Base-by-base conservation (phyloP, 495 filamentous ascomycete species). In the Neurospora pannonica region DNA sequence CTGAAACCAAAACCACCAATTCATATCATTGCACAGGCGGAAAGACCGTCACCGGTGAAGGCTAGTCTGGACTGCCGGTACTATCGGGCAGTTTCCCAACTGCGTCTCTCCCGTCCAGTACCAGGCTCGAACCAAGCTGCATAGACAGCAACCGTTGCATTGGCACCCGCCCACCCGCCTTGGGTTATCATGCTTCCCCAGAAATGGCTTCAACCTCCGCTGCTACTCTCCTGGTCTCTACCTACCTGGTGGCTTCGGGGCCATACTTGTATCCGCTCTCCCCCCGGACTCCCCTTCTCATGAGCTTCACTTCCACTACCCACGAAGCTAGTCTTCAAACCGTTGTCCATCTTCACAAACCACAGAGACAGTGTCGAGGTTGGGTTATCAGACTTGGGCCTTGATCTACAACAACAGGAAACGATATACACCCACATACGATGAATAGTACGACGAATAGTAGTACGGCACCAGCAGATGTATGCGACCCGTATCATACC, bases 81-180 rank as follows among this genome's bases (percentile, higher is more conserved):
- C 4, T 28, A 24, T 54, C 46, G 46, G 46, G 46, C 0, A 11
- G 43, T 8, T 24, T 48, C n/a, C n/a, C 9, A 21, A 48, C 8
- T 48, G 42, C 42, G 19, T 46, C 2, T 21, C 19, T 24, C 71
- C 34, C 17, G 37, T 67, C 31, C 43, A 31, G 48, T 67, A 15
- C 71, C 71, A 39, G 0, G 31, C 31, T 38, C 31, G 40, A 73
- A 34, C 48, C 62, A 38, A 72, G 43, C 71, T 48, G 71, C 71
- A 43, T 73, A 31, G 11, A 37, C 34, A 72, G 24, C 9, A 34
- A 38, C 31, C 15, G 73, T 75, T 75, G 48, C 73, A 72, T 75
- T 38, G 70, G 15, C 43, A 60, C 73, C 73, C 73, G 70, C 69
- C 70, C 34, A 70, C 43, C 70, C 37, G 54, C 38, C 17, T 36